Evolutionary conservation across 1,139 yeast genomes (phyloP).

Genomic region (Blastobotrys serpentis): DNA sequence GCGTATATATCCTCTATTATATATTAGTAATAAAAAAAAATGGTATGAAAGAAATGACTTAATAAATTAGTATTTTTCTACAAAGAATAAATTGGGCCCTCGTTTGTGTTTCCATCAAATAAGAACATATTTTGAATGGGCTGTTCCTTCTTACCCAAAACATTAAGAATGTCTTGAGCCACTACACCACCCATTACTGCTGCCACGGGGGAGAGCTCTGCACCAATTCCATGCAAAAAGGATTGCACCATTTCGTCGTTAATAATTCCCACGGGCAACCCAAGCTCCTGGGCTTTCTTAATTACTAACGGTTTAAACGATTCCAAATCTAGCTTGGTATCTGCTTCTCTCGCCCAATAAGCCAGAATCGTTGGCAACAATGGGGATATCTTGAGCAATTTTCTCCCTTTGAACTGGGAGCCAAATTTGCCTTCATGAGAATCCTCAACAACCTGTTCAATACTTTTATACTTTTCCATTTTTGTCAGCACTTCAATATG

Average conservation of each 20-base stretch:
- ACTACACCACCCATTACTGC: slow-evolving; percentile 89
- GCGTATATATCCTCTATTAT: not conserved
- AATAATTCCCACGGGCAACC: slow-evolving; percentile 43
- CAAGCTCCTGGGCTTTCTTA: slow-evolving; percentile 42
- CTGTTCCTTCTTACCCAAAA: slow-evolving; percentile 68
- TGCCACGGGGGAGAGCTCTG: slow-evolving; percentile 81
- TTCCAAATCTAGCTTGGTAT: slow-evolving; percentile 21
- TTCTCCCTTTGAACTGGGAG: slow-evolving; percentile 48
- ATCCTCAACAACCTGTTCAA: slow-evolving; percentile 42
- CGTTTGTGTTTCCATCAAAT: slow-evolving; percentile 66
- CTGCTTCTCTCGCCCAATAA: slow-evolving; percentile 39
- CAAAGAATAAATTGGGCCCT: slow-evolving; percentile 71
- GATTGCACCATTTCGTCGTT: slow-evolving; percentile 28
- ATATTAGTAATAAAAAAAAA: slow-evolving; percentile 3
- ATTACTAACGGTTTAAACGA: slow-evolving; percentile 37
- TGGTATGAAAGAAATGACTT: not conserved
- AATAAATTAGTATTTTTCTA: slow-evolving; percentile 25
- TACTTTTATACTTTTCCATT: slow-evolving; percentile 51
- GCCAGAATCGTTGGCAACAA: slow-evolving; percentile 64
- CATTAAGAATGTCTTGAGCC: slow-evolving; percentile 89
- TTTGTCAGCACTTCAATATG: slow-evolving; percentile 55
- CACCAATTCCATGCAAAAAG: slow-evolving; percentile 41
- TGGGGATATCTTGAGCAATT: slow-evolving; percentile 56
- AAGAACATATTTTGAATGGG: slow-evolving; percentile 82
- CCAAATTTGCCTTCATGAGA: slow-evolving; percentile 33